These are phyloP conservation scores for Leucoagaricus sp. DNA, from an alignment of 1,284 basidiomycete species.

Conservation along the genomic window DNA sequence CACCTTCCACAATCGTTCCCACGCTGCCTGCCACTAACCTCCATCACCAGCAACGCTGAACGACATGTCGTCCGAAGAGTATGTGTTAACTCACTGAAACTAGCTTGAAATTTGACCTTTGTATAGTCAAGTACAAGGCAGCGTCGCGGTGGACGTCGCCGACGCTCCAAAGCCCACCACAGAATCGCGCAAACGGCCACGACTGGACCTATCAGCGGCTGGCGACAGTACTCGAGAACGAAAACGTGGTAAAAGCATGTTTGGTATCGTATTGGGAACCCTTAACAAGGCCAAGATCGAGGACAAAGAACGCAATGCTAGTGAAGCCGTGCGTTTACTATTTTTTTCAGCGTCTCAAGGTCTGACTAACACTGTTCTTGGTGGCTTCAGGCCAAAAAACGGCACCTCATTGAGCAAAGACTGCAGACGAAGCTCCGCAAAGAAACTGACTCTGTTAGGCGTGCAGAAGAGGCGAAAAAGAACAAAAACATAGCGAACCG, in stretches of 20 bases:
- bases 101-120: neutral
- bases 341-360: constrained; percentile 7
- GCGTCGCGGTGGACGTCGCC: constrained; percentile 29
- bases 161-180: constrained; percentile 37
- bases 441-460: constrained; percentile 80
- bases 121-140: constrained; percentile 33
- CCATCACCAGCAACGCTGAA: constrained; percentile 25
- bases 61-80: constrained; percentile 48
- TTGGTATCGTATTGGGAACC: constrained; percentile 77
- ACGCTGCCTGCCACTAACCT: constrained; percentile 28
- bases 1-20: constrained; percentile 23
- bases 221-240: constrained; percentile 49
- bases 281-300: constrained; percentile 82
- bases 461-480: constrained; percentile 80
- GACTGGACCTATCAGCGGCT: constrained; percentile 60
- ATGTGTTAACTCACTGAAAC: constrained; percentile 14
- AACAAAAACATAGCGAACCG: constrained; percentile 72
- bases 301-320: constrained; percentile 75
- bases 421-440: constrained; percentile 77
- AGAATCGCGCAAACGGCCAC: constrained; percentile 53
- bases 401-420: constrained; percentile 76
- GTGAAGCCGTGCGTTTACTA: constrained; percentile 64
- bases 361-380: neutral
- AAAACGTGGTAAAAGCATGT: constrained; percentile 82
- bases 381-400: constrained; percentile 70